Evolutionary conservation across 1,284 basidiomycete species (phyloP), one percentile per base, ranked within the genome.

Genomic region (Microbotryum intermedium): DNA sequence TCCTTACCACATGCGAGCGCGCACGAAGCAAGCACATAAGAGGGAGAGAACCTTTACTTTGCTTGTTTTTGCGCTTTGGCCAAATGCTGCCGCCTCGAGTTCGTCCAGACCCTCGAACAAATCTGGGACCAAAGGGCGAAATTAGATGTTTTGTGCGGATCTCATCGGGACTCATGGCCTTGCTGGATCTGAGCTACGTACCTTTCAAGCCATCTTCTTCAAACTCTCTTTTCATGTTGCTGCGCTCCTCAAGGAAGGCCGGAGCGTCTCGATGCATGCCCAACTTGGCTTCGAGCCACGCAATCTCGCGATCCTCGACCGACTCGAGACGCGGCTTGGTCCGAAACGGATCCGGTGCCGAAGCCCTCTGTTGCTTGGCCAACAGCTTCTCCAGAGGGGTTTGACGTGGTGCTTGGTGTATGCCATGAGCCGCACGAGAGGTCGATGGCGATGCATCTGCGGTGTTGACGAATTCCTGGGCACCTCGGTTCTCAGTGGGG

Each of bases 271-370:
- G 43, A 23, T 70, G 65, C 25, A 72, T 43, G 1, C 84, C 82
- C 20, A 91, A 78, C 73, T 83, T 83, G 13, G 79, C 77, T 73
- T 91, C 89, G 13, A 91, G 77, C 77, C 86, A 84, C 1, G 82
- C 79, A 52, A 90, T 91, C 71, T 89, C 87, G 1, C 79, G 78
- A 69, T 89, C 87, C 67, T 90, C 89, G 30, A 83, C 78, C 48
- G 81, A 77, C 63, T 84, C 81, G 57, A 76, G 70, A 60, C 73
- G 78, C 16, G 72, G 75, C 47, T 73, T 76, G 20, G 50, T 57
- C 25, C 58, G 43, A 11, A 39, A 45, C 11, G 58, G 54, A 11
- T 47, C 50, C 57, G 59, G 8, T 72, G 54, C 30, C 70, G 66
- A 13, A 52, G 60, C 2, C 64, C 70, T 23, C 77, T 65, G 51